Base-by-base conservation (phyloP, 495 filamentous ascomycete species). In the Cladorrhinum samala region DNA sequence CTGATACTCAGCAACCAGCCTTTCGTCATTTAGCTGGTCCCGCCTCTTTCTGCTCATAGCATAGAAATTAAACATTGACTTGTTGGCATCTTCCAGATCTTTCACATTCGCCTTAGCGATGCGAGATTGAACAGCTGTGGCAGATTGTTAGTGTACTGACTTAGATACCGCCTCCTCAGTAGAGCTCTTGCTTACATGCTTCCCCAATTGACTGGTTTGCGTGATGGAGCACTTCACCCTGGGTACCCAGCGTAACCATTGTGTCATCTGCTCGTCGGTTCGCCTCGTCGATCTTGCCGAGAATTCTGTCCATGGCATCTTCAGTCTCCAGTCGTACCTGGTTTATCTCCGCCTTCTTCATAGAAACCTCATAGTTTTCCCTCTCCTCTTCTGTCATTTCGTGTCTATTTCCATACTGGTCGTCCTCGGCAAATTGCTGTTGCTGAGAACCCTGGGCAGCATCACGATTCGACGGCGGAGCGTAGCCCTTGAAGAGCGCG, bases 241-340 rank as follows among this genome's bases (percentile, higher is more conserved):
- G 47, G 9, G 9, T 19, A 19, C 9, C n/a, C 21, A 36, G 20
- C 11, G 14, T 50, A 17, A 13, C 6, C 25, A 17, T 9, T 20
- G 20, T 16, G 16, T 19, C 13, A 17, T 16, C 52, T 9, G 16
- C 44, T 9, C 82, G 65, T 89, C 80, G 11, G 77, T 77, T 3
- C 81, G 85, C 44, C 83, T 75, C 1, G 80, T 39, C 47, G 30
- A 21, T 19, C 36, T 75, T 9, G 87, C 71, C 1, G 84, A 82
- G 64, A 45, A 45, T 18, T 8, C 88, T 90, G 3, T 82, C 76
- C 2, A 86, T 85, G 0, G 85, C 84, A 1, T 81, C 73, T 9
- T 88, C 81, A 65, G 89, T 86, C 36, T 85, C 81, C 58, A 88
- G 79, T 68, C 90, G 93, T 52, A 87, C 79, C 54, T 84, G 82